Evolutionary conservation across 2,329 filamentous ascomycete genomes (phyloP).

Genomic region (Talaromyces sp.): DNA sequence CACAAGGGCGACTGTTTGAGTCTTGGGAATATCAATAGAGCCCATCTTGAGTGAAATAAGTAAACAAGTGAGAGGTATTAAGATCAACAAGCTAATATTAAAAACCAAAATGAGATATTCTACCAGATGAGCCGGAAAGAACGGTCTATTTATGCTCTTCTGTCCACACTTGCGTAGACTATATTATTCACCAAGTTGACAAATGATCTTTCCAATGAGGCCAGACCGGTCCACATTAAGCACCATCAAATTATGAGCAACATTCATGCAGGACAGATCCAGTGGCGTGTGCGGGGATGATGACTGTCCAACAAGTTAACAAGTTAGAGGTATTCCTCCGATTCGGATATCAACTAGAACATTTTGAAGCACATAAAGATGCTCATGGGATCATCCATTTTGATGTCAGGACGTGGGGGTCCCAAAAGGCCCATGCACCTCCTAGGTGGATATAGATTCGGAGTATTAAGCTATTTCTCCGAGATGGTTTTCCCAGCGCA

Average conservation of each 20-base stretch:
- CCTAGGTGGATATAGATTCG: neutral
- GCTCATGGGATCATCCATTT: neutral
- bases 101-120: too few relatives aligned
- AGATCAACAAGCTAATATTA: neutral
- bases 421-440: neutral
- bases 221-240: neutral
- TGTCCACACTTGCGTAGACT: neutral
- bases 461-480: conserved; percentile 14
- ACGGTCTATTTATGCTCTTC: neutral
- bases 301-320: neutral
- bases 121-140: neutral
- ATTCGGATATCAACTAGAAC: neutral
- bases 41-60: conserved; percentile 8
- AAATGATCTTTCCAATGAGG: neutral
- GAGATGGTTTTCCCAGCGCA: too few relatives aligned
- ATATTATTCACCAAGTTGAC: neutral
- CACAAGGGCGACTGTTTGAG: conserved; percentile 48
- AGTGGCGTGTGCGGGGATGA: conserved; percentile 1
- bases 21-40: conserved; percentile 19
- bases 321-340: neutral
- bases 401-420: neutral
- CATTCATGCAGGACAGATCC: neutral
- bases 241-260: neutral
- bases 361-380: neutral
- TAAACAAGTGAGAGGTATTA: neutral